Evolutionary conservation across 768 basidiomycete species (phyloP).

Genomic region (Trametes cingulata): DNA sequence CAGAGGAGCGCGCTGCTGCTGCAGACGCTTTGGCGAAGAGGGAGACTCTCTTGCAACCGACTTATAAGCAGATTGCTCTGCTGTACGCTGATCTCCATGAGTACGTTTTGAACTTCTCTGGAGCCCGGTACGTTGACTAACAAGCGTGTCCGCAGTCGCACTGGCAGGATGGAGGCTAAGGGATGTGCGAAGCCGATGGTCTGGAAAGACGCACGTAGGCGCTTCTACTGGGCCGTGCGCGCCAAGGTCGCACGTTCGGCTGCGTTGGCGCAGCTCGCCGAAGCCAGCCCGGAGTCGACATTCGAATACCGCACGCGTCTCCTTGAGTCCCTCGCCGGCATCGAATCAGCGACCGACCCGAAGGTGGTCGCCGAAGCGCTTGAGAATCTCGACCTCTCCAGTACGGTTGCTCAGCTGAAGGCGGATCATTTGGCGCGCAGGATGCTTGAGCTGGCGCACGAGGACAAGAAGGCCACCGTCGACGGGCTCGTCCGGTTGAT

Average conservation of each 20-base stretch:
- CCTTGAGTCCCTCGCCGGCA: constrained; percentile 59
- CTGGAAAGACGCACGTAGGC: constrained; percentile 87
- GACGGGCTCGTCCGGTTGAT: constrained; percentile 72
- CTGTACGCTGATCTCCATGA: constrained; percentile 97
- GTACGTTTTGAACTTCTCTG: constrained; percentile 49
- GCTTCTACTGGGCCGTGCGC: constrained; percentile 93
- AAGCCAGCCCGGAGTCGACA: constrained; percentile 71
- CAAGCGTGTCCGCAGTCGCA: constrained; percentile 57
- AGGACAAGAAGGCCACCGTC: constrained; percentile 76
- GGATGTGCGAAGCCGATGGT: constrained; percentile 84
- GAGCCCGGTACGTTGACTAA: background rate
- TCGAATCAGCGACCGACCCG: constrained; percentile 54
- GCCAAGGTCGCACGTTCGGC: constrained; percentile 73
- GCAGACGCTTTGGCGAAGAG: constrained; percentile 68
- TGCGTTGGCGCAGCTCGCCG: constrained; percentile 61
- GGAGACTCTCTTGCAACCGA: constrained; percentile 80
- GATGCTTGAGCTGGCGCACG: constrained; percentile 66
- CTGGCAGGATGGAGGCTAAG: constrained; percentile 97
- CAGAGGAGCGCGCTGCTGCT: constrained; percentile 74
- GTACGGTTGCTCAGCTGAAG: constrained; percentile 63
- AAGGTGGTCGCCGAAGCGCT: constrained; percentile 62
- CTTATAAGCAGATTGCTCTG: constrained; percentile 91
- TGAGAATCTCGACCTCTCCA: constrained; percentile 68
- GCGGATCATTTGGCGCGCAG: constrained; percentile 67
- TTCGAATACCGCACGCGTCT: constrained; percentile 66